phyloP scores from a whole-genome alignment of 2,329 filamentous ascomycete species.

The Plenodomus tracheiphilus region DNA sequence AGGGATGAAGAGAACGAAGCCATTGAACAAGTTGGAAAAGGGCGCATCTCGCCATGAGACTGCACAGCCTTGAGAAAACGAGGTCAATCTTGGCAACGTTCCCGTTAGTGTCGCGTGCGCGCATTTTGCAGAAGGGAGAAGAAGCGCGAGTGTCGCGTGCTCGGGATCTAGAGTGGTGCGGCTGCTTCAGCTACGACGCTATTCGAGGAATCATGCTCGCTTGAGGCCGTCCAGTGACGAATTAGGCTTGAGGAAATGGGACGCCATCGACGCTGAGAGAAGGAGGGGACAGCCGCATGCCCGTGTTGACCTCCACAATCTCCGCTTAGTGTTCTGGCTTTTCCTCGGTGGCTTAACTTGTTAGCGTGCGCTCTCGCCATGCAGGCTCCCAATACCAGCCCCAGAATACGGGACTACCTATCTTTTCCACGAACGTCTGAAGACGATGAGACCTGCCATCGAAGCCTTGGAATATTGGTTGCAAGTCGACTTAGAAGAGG shows the following conservation, averaged over 20 bases:
- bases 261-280: background rate
- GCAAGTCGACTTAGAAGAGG: too few species aligned
- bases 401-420: too few species aligned
- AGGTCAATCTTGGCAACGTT: slow-evolving; percentile 2
- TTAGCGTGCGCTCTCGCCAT: background rate
- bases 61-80: slow-evolving; percentile 8
- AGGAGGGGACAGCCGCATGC: slow-evolving; percentile 9
- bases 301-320: slow-evolving; percentile 8
- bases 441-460: too few species aligned
- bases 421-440: too few species aligned
- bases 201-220: slow-evolving; percentile 3
- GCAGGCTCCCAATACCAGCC: too few species aligned
- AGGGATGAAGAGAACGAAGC: slow-evolving; percentile 1
- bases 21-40: background rate
- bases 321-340: background rate
- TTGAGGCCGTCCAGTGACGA: slow-evolving; percentile 1
- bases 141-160: background rate
- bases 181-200: background rate
- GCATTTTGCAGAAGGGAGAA: slow-evolving; percentile 1
- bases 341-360: background rate
- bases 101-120: slow-evolving; percentile 9
- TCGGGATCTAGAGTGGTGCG: background rate
- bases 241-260: slow-evolving; percentile 3
- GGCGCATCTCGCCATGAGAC: slow-evolving; percentile 3
- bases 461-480: too few species aligned